Percentiles rank a stretch among this genome's conserved stretches.
Evolutionary conservation across 2,329 filamentous ascomycete species (phyloP).

Genomic region (Neophaeococcomyces mojaviensis): DNA sequence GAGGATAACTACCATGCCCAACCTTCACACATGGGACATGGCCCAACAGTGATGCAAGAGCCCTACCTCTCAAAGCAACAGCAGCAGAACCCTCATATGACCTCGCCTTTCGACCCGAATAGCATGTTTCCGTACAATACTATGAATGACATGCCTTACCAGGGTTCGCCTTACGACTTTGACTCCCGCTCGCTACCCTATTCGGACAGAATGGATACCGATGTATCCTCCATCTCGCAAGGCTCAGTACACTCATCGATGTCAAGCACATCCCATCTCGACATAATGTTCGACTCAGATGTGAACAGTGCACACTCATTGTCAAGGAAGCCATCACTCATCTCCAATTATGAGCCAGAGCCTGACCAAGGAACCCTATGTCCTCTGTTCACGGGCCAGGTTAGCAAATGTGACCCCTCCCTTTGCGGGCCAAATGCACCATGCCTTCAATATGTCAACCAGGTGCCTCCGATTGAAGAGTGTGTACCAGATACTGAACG

Average conservation of each 20-base stretch:
- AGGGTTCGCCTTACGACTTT: conserved; percentile 5
- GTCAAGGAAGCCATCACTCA: conserved; percentile 1
- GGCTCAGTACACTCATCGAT: conserved; percentile 5
- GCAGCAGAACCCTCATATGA: not conserved
- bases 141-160: conserved; percentile 1
- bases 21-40: not conserved
- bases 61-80: not conserved
- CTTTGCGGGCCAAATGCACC: conserved; percentile 22
- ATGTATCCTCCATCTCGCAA: conserved; percentile 8
- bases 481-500: conserved; percentile 18
- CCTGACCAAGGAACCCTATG: conserved; percentile 16
- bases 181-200: conserved; percentile 1
- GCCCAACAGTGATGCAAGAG: not conserved
- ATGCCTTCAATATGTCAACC: conserved; percentile 21
- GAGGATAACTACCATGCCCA: conserved; percentile 4
- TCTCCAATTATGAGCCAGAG: conserved; percentile 1
- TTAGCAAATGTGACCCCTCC: conserved; percentile 18
- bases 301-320: conserved; percentile 2
- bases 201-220: conserved; percentile 2
- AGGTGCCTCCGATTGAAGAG: conserved; percentile 22
- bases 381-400: conserved; percentile 19
- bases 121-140: conserved; percentile 4
- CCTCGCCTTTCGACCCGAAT: not conserved
- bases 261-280: conserved; percentile 1
- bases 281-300: conserved; percentile 7